Percentiles rank a stretch among this genome's conserved stretches.
Conservation (phyloP, 805 yeast genomes). For the Spathaspora arborariae region DNA sequence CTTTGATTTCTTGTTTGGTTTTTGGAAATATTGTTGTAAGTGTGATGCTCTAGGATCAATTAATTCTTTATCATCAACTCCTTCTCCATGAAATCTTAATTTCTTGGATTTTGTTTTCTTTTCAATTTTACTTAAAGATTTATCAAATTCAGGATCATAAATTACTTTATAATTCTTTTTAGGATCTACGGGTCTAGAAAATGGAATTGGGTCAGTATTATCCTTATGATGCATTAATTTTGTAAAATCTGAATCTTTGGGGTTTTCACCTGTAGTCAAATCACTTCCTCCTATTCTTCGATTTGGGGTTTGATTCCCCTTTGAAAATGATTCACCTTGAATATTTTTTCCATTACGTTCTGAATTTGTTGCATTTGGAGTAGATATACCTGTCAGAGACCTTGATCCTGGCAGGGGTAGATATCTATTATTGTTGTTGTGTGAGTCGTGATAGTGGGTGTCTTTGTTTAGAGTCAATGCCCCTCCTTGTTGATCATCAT, state of each 20-base stretch:
- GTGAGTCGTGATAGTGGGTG: not conserved
- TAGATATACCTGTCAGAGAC: not conserved
- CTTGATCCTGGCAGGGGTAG: not conserved
- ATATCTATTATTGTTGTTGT: not conserved
- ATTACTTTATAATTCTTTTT: conserved; percentile 39
- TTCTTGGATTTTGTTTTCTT: conserved; percentile 33
- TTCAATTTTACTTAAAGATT: conserved; percentile 27
- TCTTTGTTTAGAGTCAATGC: not conserved
- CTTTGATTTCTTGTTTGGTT: conserved; percentile 37
- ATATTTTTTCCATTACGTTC: not conserved
- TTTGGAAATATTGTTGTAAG: conserved; percentile 25
- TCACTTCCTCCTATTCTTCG: conserved; percentile 25
- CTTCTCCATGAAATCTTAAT: conserved; percentile 35
- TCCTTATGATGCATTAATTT: conserved; percentile 29
- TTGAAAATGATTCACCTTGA: not conserved
- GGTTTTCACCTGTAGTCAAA: conserved; percentile 28
- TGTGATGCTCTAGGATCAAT: conserved; percentile 41
- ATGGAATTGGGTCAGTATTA: conserved; percentile 9
- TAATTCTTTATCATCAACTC: conserved; percentile 11
- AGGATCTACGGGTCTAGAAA: conserved; percentile 11
- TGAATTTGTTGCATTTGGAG: not conserved
- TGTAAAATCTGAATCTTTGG: conserved; percentile 24
- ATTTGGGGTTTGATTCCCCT: not conserved
- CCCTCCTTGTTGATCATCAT: not conserved
- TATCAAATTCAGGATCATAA: conserved; percentile 48